Evolutionary conservation across 257 asterid genomes (phyloP), one percentile per base, ranked within the genome.

Genomic region (Solanum pennellii): DNA sequence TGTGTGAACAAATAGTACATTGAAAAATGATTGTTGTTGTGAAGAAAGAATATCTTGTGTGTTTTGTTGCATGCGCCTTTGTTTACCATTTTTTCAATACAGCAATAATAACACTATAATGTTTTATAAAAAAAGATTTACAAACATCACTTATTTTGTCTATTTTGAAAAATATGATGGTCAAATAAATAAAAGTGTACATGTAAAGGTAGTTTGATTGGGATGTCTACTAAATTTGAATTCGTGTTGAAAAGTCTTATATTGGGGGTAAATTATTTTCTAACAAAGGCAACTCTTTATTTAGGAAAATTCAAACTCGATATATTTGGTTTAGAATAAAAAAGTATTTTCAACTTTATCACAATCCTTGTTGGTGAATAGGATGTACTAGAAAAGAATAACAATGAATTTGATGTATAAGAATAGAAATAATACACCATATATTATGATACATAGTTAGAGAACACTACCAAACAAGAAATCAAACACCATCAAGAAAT

Each of bases 1-100:
- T 77, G 25, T 77, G 84, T 44, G 39, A 77, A 14, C 9, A 44
- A 25, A 44, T 90, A 49, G 91, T 79, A 86, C 84, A 86, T 79
- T 41, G 91, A 90, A 85, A 93, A 86, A 93, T 93, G 96, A 90
- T 87, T 92, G 93, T 88, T 87, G 91, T 90, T 89, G 89, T 91
- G 89, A 92, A 90, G 90, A 91, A 88, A 83, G 92, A 91, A 89
- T 88, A 91, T 87, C 87, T 90, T 45, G 3, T 77, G 82, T 90
- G 90, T 83, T 73, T 89, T 79, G 85, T 74, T 87, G 87, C 65
- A 27, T 44, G 29, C 90, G 75, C 85, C 59, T 88, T 85, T 6
- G 44, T 29, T 79, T 49, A 29, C 8, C 45, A 49, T 86, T 82
- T 91, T 91, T 89, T 91, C 90, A 86, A 93, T 92, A 91, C 91